Evolutionary conservation across 345 rosid genomes (phyloP), one percentile per base, ranked within the genome.

Genomic region (Euphorbia lathyris): DNA sequence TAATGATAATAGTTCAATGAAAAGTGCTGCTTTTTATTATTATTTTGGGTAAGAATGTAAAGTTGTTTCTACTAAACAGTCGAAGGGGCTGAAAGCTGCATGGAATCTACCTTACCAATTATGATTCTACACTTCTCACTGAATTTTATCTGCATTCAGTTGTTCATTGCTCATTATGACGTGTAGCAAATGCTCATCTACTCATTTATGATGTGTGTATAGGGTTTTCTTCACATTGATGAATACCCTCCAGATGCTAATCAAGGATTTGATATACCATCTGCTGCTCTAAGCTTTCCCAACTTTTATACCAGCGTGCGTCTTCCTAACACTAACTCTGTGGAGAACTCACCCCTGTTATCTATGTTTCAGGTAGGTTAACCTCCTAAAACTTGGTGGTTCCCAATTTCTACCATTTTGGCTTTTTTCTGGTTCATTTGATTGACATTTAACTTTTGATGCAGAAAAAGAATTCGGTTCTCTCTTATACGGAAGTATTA

Each of bases 181-280:
- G 63, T 64, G 9, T 72, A 48, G 43, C 9, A 34, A 34, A 34
- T 71, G 72, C 77, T 83, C 58, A 77, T 66, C 52, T 40, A 48
- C 74, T 70, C 43, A 71, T 72, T 43, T 5, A 55, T 68, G 42
- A 17, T 77, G 67, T 65, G 8, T 72, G 48, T 62, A 66, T 77
- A 92, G 96, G 98, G 99, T 16, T 95, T 92, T 79, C 79, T 95
- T 62, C 98, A 89, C 79, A 87, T 92, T 52, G 96, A 90, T 83
- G 98, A 92, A 68, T 96, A 96, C 79, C 96, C 97, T 65, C 98
- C 99, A 9, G 98, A 92, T 87, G 99, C 98, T 74, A 92, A 92
- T 79, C 98, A 92, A 84, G 97, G 99, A 74, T 92, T 85, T 62
- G 97, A 96, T 78, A 92, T 96, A 72, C 98, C 98, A 52, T 89